These are phyloP conservation scores for Acarospora socialis DNA, from an alignment of 2,329 filamentous ascomycete genomes.

Conservation along the genomic window DNA sequence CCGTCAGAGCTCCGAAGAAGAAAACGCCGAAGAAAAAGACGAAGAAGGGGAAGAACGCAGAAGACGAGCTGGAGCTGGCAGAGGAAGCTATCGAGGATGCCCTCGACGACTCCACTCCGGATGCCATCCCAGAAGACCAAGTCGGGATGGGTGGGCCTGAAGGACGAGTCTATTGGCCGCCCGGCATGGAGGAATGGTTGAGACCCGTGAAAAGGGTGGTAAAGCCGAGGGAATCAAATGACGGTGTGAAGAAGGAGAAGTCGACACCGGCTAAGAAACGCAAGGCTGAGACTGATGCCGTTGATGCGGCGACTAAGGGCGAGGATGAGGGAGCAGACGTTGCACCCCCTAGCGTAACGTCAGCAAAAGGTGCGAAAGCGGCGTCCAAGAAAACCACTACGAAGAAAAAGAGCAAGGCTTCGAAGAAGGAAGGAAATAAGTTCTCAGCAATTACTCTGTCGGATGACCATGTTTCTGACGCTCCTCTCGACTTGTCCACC, in stretches of 20 bases:
- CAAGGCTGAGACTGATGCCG: slow-evolving; percentile 9
- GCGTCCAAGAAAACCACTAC: not conserved
- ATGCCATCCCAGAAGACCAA: slow-evolving; percentile 48
- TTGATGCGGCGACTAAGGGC: slow-evolving; percentile 7
- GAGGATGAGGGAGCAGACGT: slow-evolving; percentile 3
- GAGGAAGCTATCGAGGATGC: slow-evolving; percentile 27
- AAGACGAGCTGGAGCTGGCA: slow-evolving; percentile 23
- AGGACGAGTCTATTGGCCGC: slow-evolving; percentile 76
- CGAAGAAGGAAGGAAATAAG: not conserved
- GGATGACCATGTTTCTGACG: not conserved
- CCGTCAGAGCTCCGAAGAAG: slow-evolving; percentile 34
- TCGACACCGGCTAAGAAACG: slow-evolving; percentile 10
- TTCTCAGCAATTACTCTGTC: not conserved
- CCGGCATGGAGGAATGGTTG: slow-evolving; percentile 81
- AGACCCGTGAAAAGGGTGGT: slow-evolving; percentile 60
- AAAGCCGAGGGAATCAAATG: slow-evolving; percentile 36
- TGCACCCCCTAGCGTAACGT: not conserved
- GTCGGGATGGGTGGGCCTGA: slow-evolving; percentile 76
- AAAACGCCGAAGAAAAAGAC: slow-evolving; percentile 25
- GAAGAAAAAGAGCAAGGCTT: not conserved
- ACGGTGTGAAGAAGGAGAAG: slow-evolving; percentile 4
- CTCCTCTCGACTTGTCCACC: not conserved
- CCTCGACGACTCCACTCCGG: slow-evolving; percentile 26
- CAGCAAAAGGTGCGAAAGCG: slow-evolving; percentile 1
- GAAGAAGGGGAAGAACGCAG: slow-evolving; percentile 26